phyloP scores from a whole-genome alignment of 345 rosid genomes.

The thale cress (Arabidopsis thaliana) region TAIR10.1 NC_003076.8:23193501-23194000 shows the following conservation, averaged over 20 bases:
- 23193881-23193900: too few relatives aligned
- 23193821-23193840: background rate
- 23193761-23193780: background rate
- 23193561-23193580: conserved; percentile 70
- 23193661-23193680: conserved; percentile 5
- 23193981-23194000: conserved; percentile 76
- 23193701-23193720: background rate
- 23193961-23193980: conserved; percentile 87
- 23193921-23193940: background rate
- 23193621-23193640: background rate
- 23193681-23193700: background rate
- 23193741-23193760: background rate
- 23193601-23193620: background rate
- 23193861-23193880: too few relatives aligned
- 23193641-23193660: background rate
- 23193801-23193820: background rate
- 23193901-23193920: background rate
- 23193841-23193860: conserved; percentile 38
- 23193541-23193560: conserved; percentile 58
- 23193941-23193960: conserved; percentile 61
- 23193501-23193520: conserved; percentile 50
- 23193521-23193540: conserved; percentile 55
- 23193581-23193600: conserved; percentile 53
- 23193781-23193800: background rate
- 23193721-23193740: background rate